Evolutionary conservation across 495 filamentous ascomycete species (phyloP).

Genomic region (Aspergillus asperescens): DNA sequence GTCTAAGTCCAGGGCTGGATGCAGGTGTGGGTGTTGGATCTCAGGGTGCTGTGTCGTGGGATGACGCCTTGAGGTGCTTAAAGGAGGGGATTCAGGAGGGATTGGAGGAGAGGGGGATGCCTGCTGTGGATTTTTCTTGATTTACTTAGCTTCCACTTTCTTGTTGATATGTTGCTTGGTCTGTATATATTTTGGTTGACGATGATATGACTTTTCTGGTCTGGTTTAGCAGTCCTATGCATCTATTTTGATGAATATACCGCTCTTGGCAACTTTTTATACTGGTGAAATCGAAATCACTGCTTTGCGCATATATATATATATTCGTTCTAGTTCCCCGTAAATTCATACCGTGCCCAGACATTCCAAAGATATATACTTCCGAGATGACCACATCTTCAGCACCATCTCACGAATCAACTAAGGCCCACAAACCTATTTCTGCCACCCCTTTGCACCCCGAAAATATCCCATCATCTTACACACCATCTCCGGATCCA

Average conservation of each 20-base stretch:
- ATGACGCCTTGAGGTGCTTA: slow-evolving; percentile 48
- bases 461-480: slow-evolving; percentile 24
- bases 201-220: not conserved
- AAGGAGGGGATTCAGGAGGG: slow-evolving; percentile 56
- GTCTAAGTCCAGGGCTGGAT: not conserved
- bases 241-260: no score
- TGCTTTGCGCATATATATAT: no score
- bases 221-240: no score
- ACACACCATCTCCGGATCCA: slow-evolving; percentile 16
- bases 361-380: no score
- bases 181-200: not conserved
- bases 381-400: no score
- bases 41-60: slow-evolving; percentile 34
- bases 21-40: not conserved
- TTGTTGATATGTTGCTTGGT: not conserved
- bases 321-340: no score
- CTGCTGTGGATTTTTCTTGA: slow-evolving; percentile 48
- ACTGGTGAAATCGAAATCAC: no score
- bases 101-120: slow-evolving; percentile 58
- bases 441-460: slow-evolving; percentile 5
- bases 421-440: no score
- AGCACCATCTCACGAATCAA: no score
- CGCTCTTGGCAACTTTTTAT: no score
- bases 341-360: no score
- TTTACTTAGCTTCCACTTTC: not conserved